Evolutionary conservation across 805 yeast species (phyloP).

Genomic region (Teunomyces pallodes): DNA sequence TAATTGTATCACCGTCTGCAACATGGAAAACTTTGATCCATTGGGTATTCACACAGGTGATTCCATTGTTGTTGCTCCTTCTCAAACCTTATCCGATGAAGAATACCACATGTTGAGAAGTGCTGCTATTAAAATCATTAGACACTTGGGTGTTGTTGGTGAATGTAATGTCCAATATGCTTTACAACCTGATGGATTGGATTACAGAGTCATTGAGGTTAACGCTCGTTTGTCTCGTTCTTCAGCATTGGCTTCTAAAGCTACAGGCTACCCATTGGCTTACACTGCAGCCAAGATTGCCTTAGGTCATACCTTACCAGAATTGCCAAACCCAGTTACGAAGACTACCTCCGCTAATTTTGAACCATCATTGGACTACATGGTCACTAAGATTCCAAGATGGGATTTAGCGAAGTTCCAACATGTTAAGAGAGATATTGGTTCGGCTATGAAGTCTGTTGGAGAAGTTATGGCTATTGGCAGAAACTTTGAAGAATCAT

Average conservation of each 20-base stretch:
- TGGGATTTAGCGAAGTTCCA: constrained; percentile 97
- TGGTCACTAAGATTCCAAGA: constrained; percentile 96
- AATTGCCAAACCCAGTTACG: constrained; percentile 93
- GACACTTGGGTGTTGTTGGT: constrained; percentile 98
- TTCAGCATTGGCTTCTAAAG: constrained; percentile 96
- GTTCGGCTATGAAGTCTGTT: constrained; percentile 96
- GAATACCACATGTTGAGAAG: constrained; percentile 97
- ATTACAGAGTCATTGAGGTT: constrained; percentile 95
- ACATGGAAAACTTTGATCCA: constrained; percentile 99
- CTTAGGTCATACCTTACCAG: constrained; percentile 90
- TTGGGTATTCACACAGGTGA: constrained; percentile 98
- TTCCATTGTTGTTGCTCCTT: constrained; percentile 97
- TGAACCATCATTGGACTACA: constrained; percentile 95
- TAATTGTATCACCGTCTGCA: constrained; percentile 97
- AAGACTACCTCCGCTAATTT: constrained; percentile 94
- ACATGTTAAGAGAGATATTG: constrained; percentile 90
- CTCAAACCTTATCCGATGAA: constrained; percentile 94
- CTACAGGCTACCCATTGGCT: constrained; percentile 98
- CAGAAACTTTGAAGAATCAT: constrained; percentile 94
- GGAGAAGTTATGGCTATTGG: constrained; percentile 99
- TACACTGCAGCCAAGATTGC: constrained; percentile 98
- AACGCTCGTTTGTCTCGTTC: constrained; percentile 96
- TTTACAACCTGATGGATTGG: constrained; percentile 91
- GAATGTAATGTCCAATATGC: constrained; percentile 99
- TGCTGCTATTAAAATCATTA: constrained; percentile 95